Conservation (phyloP, 169 alveolate species). For the Perkinsus chesapeaki region DNA sequence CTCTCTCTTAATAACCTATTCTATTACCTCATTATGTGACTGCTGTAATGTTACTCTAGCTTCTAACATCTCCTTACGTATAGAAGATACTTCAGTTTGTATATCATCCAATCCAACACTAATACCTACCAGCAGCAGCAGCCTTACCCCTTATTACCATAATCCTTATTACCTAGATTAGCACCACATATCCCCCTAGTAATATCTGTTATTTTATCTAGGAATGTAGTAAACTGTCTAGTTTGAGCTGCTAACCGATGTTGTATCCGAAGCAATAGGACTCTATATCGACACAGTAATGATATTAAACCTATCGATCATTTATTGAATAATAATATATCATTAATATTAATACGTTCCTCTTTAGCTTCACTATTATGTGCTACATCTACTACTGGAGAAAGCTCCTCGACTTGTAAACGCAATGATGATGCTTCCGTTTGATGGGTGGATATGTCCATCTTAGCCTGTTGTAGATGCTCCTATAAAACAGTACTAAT, state of each 20-base stretch:
- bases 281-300: neutral
- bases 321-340: too few species aligned
- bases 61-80: neutral
- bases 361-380: neutral
- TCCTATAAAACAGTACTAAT: neutral
- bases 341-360: neutral
- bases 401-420: neutral
- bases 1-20: neutral
- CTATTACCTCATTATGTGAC: neutral
- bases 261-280: neutral
- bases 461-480: neutral
- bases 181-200: neutral
- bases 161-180: neutral
- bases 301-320: neutral
- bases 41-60: neutral
- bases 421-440: neutral
- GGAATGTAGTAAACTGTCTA: neutral
- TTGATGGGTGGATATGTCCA: neutral
- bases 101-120: neutral
- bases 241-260: neutral
- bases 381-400: neutral
- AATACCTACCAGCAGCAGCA: neutral
- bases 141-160: neutral
- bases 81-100: neutral
- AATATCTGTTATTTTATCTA: neutral